phyloP scores from a whole-genome alignment of 176 grass and related monocot species.

The maize (Zea mays) region DNA sequence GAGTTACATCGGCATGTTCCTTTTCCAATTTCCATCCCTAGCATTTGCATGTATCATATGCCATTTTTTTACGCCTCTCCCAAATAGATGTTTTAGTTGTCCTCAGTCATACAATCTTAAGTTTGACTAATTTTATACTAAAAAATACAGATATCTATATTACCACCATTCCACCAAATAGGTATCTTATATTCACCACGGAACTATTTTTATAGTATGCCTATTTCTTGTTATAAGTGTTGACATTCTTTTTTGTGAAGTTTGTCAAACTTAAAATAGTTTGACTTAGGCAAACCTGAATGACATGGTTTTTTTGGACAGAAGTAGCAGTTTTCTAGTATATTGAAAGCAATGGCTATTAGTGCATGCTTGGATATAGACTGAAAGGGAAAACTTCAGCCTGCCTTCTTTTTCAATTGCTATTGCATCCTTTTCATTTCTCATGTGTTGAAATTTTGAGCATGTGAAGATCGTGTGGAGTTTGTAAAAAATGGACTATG shows the following conservation, averaged over 20 bases:
- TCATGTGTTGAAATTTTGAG: neutral
- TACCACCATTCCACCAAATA: neutral
- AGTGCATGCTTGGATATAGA: neutral
- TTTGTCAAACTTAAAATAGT: no score
- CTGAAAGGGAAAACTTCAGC: neutral
- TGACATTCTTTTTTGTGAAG: no score
- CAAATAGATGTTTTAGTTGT: neutral
- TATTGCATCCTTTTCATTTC: neutral
- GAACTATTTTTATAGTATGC: neutral
- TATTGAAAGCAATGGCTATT: neutral
- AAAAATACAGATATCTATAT: neutral
- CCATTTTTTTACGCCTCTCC: no score
- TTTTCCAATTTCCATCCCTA: conserved; percentile 22
- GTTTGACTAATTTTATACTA: neutral
- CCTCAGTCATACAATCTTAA: neutral
- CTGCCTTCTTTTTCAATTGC: neutral
- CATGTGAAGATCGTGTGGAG: no score
- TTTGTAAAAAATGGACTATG: no score
- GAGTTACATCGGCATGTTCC: neutral
- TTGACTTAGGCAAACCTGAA: neutral
- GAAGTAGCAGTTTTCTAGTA: neutral
- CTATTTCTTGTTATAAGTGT: neutral
- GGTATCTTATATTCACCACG: neutral
- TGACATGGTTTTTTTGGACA: neutral
- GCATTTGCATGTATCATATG: conserved; percentile 3